Base-by-base conservation (phyloP, 805 yeast species). In the Wickerhamomyces chaumierensis region DNA sequence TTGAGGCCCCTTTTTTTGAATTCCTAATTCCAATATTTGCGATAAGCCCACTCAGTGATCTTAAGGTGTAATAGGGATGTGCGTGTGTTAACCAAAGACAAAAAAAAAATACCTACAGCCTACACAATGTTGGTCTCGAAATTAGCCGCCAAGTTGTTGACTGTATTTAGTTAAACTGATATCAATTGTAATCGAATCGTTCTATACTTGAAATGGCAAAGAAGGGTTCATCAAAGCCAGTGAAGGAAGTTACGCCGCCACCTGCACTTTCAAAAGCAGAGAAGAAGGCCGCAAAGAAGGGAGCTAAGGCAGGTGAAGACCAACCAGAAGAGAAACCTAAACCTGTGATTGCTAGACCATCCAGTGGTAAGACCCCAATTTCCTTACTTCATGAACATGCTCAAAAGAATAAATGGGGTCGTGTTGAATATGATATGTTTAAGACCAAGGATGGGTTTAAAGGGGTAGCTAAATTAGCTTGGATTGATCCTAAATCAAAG, bases 391-490 rank as follows among this genome's bases (percentile, higher is more conserved):
- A 85, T 51, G 98, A 90, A 52, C 80, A 78, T 46, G 82, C 92
- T 45, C 96, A 85, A 56, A 82, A 80, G 55, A 76, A 73, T 42
- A 85, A 86, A 58, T 90, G 98, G 98, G 81, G 78, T 42, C 80
- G 79, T 47, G 94, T 85, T 3, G 78, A 71, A 18, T 84, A 85
- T 48, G 88, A 83, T 36, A 78, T 81, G 82, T 69, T 53, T 37
- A 66, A 62, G 43, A 59, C 58, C 4, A 62, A 63, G 17, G 65
- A 63, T 20, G 94, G 94, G 0, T 70, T 78, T 55, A 55, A 75
- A 0, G 86, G 90, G 0, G 65, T 73, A 1, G 86, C 81, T 0
- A 63, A 69, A 13, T 54, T 92, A 16, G 70, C 77, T 3, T 79
- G 79, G 71, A 75, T 73, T 34, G 85, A 90, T 48, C 94, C 95